Conservation (phyloP, 805 yeast genomes). For the Nakazawaea sp. region DNA sequence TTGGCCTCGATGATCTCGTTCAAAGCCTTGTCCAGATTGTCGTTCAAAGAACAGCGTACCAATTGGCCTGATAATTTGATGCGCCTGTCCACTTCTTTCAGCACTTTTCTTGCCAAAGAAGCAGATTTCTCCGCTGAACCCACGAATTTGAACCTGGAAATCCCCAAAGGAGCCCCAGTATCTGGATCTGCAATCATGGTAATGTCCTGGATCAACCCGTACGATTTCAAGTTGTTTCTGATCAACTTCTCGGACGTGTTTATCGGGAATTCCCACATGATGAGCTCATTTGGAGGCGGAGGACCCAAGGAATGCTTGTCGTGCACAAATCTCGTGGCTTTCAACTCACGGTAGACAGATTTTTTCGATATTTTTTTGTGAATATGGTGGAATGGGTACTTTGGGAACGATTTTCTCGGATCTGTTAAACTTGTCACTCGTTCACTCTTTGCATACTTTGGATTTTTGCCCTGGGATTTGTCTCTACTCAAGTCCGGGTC, state of each 20-base stretch:
- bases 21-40: slow-evolving; percentile 30
- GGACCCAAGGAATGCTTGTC: slow-evolving; percentile 74
- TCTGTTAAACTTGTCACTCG: slow-evolving; percentile 28
- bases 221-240: slow-evolving; percentile 49
- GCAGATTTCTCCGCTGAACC: slow-evolving; percentile 48
- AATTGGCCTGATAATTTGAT: slow-evolving; percentile 45
- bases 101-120: slow-evolving; percentile 37
- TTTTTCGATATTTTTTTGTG: slow-evolving; percentile 15
- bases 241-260: slow-evolving; percentile 38
- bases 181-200: slow-evolving; percentile 60
- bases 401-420: slow-evolving; percentile 34
- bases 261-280: slow-evolving; percentile 60
- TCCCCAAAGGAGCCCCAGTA: slow-evolving; percentile 74
- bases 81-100: slow-evolving; percentile 29
- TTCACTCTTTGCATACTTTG: slow-evolving; percentile 24
- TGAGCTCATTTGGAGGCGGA: slow-evolving; percentile 62
- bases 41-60: slow-evolving; percentile 48
- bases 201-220: slow-evolving; percentile 57
- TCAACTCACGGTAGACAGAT: slow-evolving; percentile 13
- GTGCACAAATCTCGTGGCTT: slow-evolving; percentile 32
- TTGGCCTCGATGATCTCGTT: slow-evolving; percentile 24
- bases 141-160: slow-evolving; percentile 56
- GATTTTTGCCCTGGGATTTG: slow-evolving; percentile 27
- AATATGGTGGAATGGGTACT: slow-evolving; percentile 17
- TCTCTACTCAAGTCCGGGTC: slow-evolving; percentile 47